A percentile compares a stretch with the other conserved stretches of the same genome.
These are phyloP conservation scores for Collybia mongolica DNA, from an alignment of 768 basidiomycete genomes.

Conservation along the genomic window DNA sequence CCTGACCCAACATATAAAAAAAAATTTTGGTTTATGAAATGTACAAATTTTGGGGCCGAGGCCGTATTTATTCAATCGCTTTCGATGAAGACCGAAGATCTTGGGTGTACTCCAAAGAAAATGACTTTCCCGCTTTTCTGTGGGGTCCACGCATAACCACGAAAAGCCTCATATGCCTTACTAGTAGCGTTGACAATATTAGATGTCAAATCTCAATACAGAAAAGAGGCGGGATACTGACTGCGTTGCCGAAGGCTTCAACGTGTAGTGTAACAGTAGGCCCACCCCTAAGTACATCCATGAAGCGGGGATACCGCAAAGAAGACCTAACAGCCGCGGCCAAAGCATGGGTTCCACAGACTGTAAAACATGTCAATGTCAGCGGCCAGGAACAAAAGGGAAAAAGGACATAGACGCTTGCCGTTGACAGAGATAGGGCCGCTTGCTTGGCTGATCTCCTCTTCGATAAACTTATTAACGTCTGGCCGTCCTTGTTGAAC, in stretches of 20 bases:
- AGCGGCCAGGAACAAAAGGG: background rate
- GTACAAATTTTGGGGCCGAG: too few relatives aligned
- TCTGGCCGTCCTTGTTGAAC: constrained; percentile 42
- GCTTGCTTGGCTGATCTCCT: constrained; percentile 31
- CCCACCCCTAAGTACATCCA: constrained; percentile 40
- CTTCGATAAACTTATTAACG: constrained; percentile 29
- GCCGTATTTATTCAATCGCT: too few relatives aligned
- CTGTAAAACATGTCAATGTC: constrained; percentile 21
- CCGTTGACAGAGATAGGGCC: constrained; percentile 50
- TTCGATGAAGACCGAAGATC: too few relatives aligned
- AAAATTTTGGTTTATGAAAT: too few relatives aligned
- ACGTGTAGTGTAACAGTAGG: constrained; percentile 44
- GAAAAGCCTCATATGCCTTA: too few relatives aligned
- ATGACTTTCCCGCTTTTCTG: too few relatives aligned
- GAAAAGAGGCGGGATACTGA: too few relatives aligned
- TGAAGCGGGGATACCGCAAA: constrained; percentile 33
- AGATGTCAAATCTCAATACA: too few relatives aligned
- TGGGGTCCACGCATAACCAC: too few relatives aligned
- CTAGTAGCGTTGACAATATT: too few relatives aligned
- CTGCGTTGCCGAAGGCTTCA: constrained; percentile 38
- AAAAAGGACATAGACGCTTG: constrained; percentile 18
- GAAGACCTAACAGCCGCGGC: constrained; percentile 35
- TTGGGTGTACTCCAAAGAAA: too few relatives aligned
- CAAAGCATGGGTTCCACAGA: constrained; percentile 47
- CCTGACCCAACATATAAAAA: too few relatives aligned